Base-by-base conservation (phyloP, 495 filamentous ascomycete species). In the Daldinia concentrica region DNA sequence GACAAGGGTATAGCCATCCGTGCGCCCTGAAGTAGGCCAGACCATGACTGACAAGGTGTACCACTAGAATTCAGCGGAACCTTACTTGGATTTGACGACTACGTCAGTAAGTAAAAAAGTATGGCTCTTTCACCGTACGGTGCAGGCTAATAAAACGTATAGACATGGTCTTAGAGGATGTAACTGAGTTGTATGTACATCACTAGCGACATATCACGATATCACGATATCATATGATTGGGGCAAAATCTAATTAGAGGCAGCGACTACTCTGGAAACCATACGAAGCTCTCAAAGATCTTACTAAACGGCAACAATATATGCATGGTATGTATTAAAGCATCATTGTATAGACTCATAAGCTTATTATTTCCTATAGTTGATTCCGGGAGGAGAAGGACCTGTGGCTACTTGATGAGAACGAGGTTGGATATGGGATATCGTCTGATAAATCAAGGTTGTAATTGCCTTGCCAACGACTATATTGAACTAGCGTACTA, bases 161-260 rank as follows among this genome's bases (percentile, higher is more conserved):
- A 98, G 95, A 98, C 79, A 99, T 99, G 95, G 95, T 98, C 19
- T 80, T 99, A 24, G 94, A 97, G 74, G 93, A 99, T 74, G 96
- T 98, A 39, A 98, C 94, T 14, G 95, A 98, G 80, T 97, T 95
- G 95, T 98, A 88, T 76, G 92, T 78, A 8, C 4, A 41, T 30
- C 26, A 17, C 32, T 54, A 12, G 19, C 12, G 51, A 56, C 4
- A 22, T 58, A 24, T 6, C 29, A 57, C 51, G 12, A 34, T 48
- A 32, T 32, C 29, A 32, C 29, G n/a, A n/a, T n/a, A 43, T 43
- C 39, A 17, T n/a, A 48, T 11, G 17, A 24, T 48, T 24, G 9
- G 30, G 8, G 8, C 37, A 22, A 19, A 43, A n/a, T 37, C 63
- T 55, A 72, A 63, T 74, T 37, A 41, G 27, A 60, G 34, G n/a